Conservation (phyloP, 192 early-diverging fungal species). For the Backusella circina region DNA sequence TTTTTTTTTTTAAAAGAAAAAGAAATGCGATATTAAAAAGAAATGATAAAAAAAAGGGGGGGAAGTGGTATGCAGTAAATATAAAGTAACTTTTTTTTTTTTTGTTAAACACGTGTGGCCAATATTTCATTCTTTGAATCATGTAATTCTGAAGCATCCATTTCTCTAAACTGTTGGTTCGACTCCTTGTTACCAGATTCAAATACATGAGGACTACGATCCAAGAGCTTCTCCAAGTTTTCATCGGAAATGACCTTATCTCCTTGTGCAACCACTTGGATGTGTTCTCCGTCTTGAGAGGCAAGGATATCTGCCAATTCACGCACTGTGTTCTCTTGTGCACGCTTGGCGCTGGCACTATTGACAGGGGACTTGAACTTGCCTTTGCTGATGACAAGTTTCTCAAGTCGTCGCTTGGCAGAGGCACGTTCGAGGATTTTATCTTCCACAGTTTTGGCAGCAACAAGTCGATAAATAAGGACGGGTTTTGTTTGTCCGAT, state of each 20-base stretch:
- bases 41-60: too few species aligned
- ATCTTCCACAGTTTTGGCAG: constrained; percentile 80
- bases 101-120: constrained; percentile 23
- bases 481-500: constrained; percentile 95
- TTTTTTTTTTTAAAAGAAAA: background rate
- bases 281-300: constrained; percentile 67
- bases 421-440: constrained; percentile 79
- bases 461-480: constrained; percentile 85
- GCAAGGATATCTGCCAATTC: constrained; percentile 75
- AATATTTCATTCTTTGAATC: constrained; percentile 50
- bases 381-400: constrained; percentile 92
- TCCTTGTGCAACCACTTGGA: constrained; percentile 51
- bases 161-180: constrained; percentile 41
- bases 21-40: background rate
- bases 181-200: constrained; percentile 20
- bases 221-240: constrained; percentile 52
- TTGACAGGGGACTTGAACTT: constrained; percentile 58
- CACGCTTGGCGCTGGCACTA: constrained; percentile 6
- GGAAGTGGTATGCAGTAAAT: background rate
- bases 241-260: constrained; percentile 56
- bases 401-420: constrained; percentile 86
- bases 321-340: constrained; percentile 45
- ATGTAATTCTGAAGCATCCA: constrained; percentile 36
- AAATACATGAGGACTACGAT: constrained; percentile 49
- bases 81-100: background rate